Evolutionary conservation across 495 filamentous ascomycete genomes (phyloP), one percentile per base, ranked within the genome.

Genomic region (Penicillium longicatenatum): DNA sequence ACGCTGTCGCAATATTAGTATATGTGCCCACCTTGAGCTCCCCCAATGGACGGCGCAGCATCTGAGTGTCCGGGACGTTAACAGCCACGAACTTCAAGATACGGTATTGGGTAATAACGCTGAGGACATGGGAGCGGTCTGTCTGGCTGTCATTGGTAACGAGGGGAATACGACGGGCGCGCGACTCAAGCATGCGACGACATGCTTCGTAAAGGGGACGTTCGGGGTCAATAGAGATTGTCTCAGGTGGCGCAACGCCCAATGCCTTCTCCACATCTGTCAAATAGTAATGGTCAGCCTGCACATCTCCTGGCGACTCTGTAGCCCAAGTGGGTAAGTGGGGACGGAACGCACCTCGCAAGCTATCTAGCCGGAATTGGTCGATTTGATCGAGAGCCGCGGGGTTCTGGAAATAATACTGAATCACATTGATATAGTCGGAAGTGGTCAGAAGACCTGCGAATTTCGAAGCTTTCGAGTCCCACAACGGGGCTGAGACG

Each of bases 361-460:
- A 85, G 67, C 90, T 96, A 77, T 90, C 92, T 49, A 99, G 77
- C 33, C 91, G 90, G 74, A 99, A 98, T 68, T 96, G 89, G 67
- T 98, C 94, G 67, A 98, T 88, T 67, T 92, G 83, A 54, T 86
- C 85, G 52, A 99, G 81, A 12, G 91, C 87, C 44, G 93, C 90
- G 16, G 95, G 95, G 64, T 93, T 96, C 75, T 98, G 93, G 86
- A 94, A 98, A 78, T 98, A 98, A 73, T 98, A 99, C 75, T 98
- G 95, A 52, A 99, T 95, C 54, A 99, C 89, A 70, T 99, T 99
- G 79, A 99, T 79, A 72, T 94, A 99, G 72, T 99, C 94, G 59
- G 91, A 94, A 46, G 91, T 95, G 20, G 94, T 98, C 66, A 99
- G 82, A 22, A 98, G 80, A 50, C 94, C 94, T 22, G 95, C 94